Base-by-base conservation (phyloP, 495 filamentous ascomycete species). In the Hyphodiscus hymeniophilus region DNA sequence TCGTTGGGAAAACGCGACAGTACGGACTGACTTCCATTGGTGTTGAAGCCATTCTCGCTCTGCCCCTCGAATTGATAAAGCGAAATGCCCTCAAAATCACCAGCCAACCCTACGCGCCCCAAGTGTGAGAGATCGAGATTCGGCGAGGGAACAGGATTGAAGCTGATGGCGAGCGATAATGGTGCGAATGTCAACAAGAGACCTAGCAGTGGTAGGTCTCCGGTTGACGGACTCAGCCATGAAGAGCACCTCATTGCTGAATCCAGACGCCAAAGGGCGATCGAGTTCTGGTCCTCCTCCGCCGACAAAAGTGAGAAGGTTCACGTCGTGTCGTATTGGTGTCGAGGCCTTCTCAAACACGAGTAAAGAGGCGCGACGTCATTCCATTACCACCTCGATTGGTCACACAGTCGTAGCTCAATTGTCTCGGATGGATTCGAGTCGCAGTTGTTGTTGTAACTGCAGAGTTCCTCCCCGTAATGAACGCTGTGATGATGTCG, bases 71-170 rank as follows among this genome's bases (percentile, higher is more conserved):
- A 97, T 60, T 85, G 71, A 70, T 90, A 97, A 15, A 97, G 72
- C 24, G 94, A 95, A 42, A 96, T 85, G 31, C 87, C 82, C 60
- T 84, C 76, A 62, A 97, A 99, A 66, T 97, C 82, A 50, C 92
- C 92, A 10, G 81, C 87, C 45, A 98, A 72, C 32, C 85, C 89
- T 44, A 97, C 81, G 51, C 82, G 80, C 45, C 94, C 92, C 40
- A 97, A 73, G 45, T 80, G 63, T n/a, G 71, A 73, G 34, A 96
- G 76, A 61, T 95, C 84, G 64, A 99, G 74, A 50, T 90, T 81
- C 40, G 89, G 79, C 32, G 82, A 67, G 2, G 89, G 80, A 30
- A 85, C 74, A 1, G 86, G 65, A 33, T 74, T 78, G 63, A 91
- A 89, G 24, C 71, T 76, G 59, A 94, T 68, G 13, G 84, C 89